phyloP scores from a whole-genome alignment of 345 rosid genomes.

The Rhodamnia rubescens region DNA sequence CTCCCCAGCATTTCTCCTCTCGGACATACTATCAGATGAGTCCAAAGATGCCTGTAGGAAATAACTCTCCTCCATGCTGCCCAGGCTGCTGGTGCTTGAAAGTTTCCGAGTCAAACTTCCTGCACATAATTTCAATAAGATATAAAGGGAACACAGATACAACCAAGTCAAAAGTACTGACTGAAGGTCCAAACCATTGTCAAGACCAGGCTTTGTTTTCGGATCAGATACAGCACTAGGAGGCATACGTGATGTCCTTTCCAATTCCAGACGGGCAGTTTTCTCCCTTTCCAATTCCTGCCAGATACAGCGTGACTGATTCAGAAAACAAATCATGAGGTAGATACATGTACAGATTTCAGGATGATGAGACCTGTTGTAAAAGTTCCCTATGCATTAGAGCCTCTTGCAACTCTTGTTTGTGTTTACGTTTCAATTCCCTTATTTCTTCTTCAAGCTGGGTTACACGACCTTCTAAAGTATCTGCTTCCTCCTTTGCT shows the following conservation, averaged over 20 bases:
- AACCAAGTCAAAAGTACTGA: neutral
- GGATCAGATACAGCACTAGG: constrained; percentile 49
- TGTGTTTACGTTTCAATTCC: constrained; percentile 73
- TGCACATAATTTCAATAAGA: constrained; percentile 12
- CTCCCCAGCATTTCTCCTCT: constrained; percentile 61
- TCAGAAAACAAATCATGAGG: neutral
- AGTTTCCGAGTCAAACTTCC: constrained; percentile 68
- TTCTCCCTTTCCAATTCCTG: constrained; percentile 94
- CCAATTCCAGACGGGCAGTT: constrained; percentile 76
- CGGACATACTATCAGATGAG: constrained; percentile 64
- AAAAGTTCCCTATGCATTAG: constrained; percentile 64
- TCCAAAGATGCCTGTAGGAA: constrained; percentile 92
- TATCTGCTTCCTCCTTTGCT: constrained; percentile 97
- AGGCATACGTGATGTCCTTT: constrained; percentile 46
- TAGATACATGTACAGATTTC: neutral
- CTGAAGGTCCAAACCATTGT: constrained; percentile 46
- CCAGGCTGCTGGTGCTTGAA: constrained; percentile 79
- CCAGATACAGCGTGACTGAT: neutral
- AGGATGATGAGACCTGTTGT: constrained; percentile 53
- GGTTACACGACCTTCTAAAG: constrained; percentile 81
- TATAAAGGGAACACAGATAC: neutral
- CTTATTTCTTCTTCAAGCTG: constrained; percentile 80
- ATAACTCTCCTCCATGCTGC: constrained; percentile 96
- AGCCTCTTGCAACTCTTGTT: constrained; percentile 84
- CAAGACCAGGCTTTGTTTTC: constrained; percentile 40